Conservation (phyloP, 163 green algal genomes). For the Trebouxiophyceae sp. region DNA sequence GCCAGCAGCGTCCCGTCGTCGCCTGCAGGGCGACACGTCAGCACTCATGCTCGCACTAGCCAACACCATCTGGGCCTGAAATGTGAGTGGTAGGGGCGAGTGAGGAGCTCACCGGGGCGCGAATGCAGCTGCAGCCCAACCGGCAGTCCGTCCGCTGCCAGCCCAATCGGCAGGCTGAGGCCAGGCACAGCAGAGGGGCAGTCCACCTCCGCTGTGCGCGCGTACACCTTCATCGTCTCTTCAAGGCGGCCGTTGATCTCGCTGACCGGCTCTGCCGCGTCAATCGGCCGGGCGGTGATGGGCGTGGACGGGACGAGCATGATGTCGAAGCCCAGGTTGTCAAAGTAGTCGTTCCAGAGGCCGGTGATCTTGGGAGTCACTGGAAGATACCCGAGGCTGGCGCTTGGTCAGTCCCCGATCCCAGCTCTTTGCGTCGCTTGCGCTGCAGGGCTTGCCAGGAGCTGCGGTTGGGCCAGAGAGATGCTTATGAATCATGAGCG, state of each 20-base stretch:
- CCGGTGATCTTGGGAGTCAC: slow-evolving; percentile 10
- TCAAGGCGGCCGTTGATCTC: slow-evolving; percentile 7
- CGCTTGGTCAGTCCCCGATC: too few relatives aligned
- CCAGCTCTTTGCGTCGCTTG: too few relatives aligned
- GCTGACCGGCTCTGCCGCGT: slow-evolving; percentile 10
- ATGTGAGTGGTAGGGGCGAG: not conserved
- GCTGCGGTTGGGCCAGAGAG: too few relatives aligned
- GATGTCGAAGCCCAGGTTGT: slow-evolving; percentile 8
- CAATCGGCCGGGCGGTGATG: slow-evolving; percentile 11
- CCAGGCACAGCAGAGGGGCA: slow-evolving; percentile 7
- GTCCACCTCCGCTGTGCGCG: slow-evolving; percentile 1
- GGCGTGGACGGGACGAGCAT: slow-evolving; percentile 7
- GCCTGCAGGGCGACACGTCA: slow-evolving; percentile 12
- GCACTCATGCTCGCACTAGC: too few relatives aligned
- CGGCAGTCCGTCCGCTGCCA: slow-evolving; percentile 11
- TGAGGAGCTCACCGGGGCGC: slow-evolving; percentile 6
- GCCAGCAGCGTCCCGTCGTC: slow-evolving; percentile 12
- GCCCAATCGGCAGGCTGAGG: slow-evolving; percentile 14
- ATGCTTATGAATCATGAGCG: too few relatives aligned
- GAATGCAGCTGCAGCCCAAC: slow-evolving; percentile 12
- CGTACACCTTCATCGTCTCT: not conserved
- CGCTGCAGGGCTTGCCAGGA: too few relatives aligned
- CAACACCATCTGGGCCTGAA: not conserved
- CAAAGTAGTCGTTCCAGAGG: slow-evolving; percentile 6
- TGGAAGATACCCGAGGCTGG: too few relatives aligned